Base-by-base conservation (phyloP, 2,329 filamentous ascomycete species). In the Parastagonospora avenae region DNA sequence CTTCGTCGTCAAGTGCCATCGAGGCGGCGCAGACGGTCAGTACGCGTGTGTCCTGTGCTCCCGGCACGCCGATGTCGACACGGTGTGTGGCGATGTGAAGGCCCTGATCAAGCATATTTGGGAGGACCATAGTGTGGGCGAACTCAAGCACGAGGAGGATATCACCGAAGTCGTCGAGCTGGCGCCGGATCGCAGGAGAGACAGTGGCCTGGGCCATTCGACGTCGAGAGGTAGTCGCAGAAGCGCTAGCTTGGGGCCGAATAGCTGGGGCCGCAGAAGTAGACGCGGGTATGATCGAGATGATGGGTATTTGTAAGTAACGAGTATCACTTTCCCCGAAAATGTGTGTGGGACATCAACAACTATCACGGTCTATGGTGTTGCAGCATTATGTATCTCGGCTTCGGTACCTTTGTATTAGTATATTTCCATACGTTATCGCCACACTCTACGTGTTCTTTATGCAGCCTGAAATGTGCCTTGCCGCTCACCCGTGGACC, bases 1-100 rank as follows among this genome's bases (percentile, higher is more conserved):
- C n/a, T 73, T 72, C 30, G 66, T 71, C 1, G 69, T 72, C 12
- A 73, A 73, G 37, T 71, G 70, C 32, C 70, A 73, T 43, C 65
- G 69, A 3, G 59, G 61, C 10, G 60, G 66, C 9, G 61, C 60
- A 2, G 68, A 73, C 40, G 68, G 63, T 9, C 70, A 69, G 16
- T 73, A 72, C 48, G 60, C 63, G 2, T 73, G 71, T 31, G 65
- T 73, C 7, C 55, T 73, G 1, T 73, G 71, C 45, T 63, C 64
- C n/a, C 54, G 55, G 33, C 53, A 60, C 29, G 52, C 44, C 0
- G 54, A 54, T 15, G 55, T 60, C 3, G 63, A 71, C n/a, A 70
- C 71, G 0, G 60, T 73, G 0, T 73, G 71, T 43, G 70, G 71
- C 8, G 71, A 73, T 40, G 71, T 73, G 1, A 73, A 70, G 39